Base-by-base conservation (phyloP, 1,139 yeast genomes). In the Hanseniaspora sp. region DNA sequence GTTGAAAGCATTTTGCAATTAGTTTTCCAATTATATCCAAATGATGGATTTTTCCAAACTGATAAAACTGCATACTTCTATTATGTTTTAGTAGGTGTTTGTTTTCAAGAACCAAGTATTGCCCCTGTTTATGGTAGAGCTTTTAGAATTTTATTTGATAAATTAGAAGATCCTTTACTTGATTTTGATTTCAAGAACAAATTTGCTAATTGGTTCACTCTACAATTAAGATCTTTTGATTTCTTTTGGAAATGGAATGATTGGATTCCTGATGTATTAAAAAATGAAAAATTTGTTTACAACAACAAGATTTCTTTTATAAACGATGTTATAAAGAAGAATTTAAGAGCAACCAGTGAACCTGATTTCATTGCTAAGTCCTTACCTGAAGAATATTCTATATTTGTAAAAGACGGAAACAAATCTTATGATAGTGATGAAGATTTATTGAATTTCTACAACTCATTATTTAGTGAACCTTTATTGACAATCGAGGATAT, bases 211-310 rank as follows among this genome's bases (percentile, higher is more conserved):
- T 94, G 98, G 98, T 83, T 94, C 75, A 77, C 95, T 3, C 83
- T 86, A 56, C 98, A 94, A 69, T 78, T 94, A 65, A 84, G 95
- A 61, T 92, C 92, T 67, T 94, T 92, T 68, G 90, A 86, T 58
- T 94, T 87, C 69, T 86, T 92, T 46, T 94, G 99, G 99, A 88
- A 88, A 65, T 92, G 99, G 99, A 82, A 80, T 60, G 98, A 90
- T 67, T 94, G 98, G 98, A 85, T 81, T 62, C 75, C 83, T 0
- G 64, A 68, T 34, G 66, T 66, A 49, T 62, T 64, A 47, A 64
- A 71, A 6, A 57, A 74, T 53, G 46, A 51, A 11, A 66, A 68
- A 40, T 63, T 68, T 39, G 59, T 62, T 30, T 78, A 77, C 62
- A 92, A 86, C 65, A 96, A 96, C 15, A 82, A 80, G 61, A 75